Base-by-base conservation (phyloP, 192 early-diverging fungal species). In the Glomus cerebriforme region DNA sequence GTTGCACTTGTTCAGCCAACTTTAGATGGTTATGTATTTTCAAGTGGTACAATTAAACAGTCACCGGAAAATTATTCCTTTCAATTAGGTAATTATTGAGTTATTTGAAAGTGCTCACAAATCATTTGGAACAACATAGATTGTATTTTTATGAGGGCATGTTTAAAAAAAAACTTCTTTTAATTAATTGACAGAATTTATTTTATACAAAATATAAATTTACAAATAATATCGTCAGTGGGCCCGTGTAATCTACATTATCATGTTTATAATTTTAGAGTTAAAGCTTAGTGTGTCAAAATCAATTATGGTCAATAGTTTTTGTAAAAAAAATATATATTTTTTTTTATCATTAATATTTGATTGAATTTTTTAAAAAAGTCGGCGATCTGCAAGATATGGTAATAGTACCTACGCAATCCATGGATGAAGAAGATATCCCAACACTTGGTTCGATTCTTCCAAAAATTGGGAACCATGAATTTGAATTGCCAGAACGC, bases 1-100 rank as follows among this genome's bases (percentile, higher is more conserved):
- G 27, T 34, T 34, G 65, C 65, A 32, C 31, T 67, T 34, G 19
- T 67, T 29, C 65, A 67, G 32, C 31, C 65, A 67, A 67, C 65
- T 29, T 32, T 19, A 9, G 32, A 34, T 35, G 65, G 65, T 2
- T 17, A 67, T 34, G 27, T 67, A 19, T 67, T 67, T 22, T 67
- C 65, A 34, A 67, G 65, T 67, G 32, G 27, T 34, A 7, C 65
- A 19, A 19, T 67, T 8, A 37, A 35, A 34, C 32, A 67, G 32
- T 32, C 15, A 35, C 19, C 17, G 37, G 12, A 4, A 34, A 67
- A 67, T 17, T 3, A 67, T 19, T 19, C 27, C 6, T 37, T 67
- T 22, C 9, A 37, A 67, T 34, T 67, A 67, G 65, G 65, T 67
- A 37, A 32, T 27, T 63, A 63, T 34, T 19, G 39, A 43, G 2